A percentile compares a stretch with the other conserved stretches of the same genome.
phyloP scores from a whole-genome alignment of 83 land plant genomes.

The Isoetes engelmannii region DNA sequence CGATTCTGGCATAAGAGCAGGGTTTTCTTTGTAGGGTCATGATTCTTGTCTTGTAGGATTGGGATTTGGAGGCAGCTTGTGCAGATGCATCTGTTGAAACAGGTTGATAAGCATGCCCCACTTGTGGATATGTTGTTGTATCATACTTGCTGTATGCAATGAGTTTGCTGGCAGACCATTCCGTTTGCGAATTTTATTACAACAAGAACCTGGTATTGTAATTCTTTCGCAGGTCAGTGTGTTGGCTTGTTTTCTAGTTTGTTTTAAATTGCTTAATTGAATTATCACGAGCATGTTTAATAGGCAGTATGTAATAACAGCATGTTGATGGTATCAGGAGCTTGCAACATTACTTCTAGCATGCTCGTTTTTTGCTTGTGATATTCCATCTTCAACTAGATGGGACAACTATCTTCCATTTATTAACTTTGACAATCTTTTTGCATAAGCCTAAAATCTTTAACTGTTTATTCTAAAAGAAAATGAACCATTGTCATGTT shows the following conservation, averaged over 20 bases:
- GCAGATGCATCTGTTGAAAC: no score
- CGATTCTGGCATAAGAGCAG: no score
- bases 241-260: background rate
- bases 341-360: constrained; percentile 64
- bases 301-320: background rate
- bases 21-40: no score
- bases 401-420: constrained; percentile 37
- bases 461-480: no score
- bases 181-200: constrained; percentile 8
- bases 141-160: no score
- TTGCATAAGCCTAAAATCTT: no score
- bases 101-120: no score
- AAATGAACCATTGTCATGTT: no score
- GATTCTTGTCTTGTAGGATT: no score
- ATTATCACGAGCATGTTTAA: background rate
- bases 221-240: constrained; percentile 15
- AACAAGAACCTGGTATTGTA: constrained; percentile 27
- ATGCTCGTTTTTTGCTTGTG: constrained; percentile 73
- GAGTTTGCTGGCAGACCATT: background rate
- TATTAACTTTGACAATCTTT: constrained; percentile 68
- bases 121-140: no score
- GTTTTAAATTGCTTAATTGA: background rate
- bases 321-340: constrained; percentile 42
- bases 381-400: constrained; percentile 50
- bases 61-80: no score